Evolutionary conservation across 371 early-diverging fungal genomes (phyloP), one percentile per base, ranked within the genome.

Genomic region (Coemansia sp.): DNA sequence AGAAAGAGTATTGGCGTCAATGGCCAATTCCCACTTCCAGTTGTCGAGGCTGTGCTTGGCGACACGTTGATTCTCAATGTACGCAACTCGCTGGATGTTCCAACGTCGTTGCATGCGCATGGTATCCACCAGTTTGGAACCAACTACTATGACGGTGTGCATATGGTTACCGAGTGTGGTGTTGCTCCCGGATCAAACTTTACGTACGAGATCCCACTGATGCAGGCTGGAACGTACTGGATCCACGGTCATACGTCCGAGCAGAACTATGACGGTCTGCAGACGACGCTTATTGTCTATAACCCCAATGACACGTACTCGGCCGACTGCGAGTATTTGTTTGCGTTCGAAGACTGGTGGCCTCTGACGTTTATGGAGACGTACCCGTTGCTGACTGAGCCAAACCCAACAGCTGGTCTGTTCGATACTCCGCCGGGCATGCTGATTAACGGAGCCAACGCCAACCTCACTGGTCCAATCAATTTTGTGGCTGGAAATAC

Each of bases 221-320:
- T 82, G 5, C 88, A 90, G 67, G 61, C 75, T 14, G 92, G 92
- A 6, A 86, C 90, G 16, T 91, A 82, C 81, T 91, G 90, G 90
- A 83, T 84, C 63, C 93, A 92, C 58, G 83, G 84, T 16, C 91
- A 91, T 68, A 70, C 67, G 11, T 59, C 81, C 58, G 87, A 84
- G 58, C 90, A 92, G 71, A 92, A 92, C 70, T 84, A 89, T 56
- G 93, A 95, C 64, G 94, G 94, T 51, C 81, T 93, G 59, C 86
- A 89, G 58, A 84, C 86, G 5, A 86, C 94, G 2, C 69, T 94
- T 27, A 82, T 93, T 59, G 78, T 94, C 60, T 84, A 88, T 64
- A 84, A 85, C 59, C 80, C 81, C 5, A 76, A 79, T 0, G 89
- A 90, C 65, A 75, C 86, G 13, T 87, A 87, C 69, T 69, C 77